Conservation (phyloP, 2,329 filamentous ascomycete species). For the Pseudocercospora musae region DNA sequence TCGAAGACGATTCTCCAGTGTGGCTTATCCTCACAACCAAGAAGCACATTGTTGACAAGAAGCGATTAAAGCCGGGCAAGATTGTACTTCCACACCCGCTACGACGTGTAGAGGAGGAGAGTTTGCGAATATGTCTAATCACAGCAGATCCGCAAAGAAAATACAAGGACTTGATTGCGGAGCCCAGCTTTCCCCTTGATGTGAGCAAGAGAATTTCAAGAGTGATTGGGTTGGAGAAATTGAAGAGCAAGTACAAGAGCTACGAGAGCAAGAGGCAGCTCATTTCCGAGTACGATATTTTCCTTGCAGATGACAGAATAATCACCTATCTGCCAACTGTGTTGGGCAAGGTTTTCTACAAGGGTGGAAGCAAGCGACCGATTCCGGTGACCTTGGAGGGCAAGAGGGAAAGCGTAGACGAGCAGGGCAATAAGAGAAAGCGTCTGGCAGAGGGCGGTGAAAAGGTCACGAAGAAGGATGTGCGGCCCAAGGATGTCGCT, state of each 20-base stretch:
- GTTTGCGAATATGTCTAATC: constrained; percentile 77
- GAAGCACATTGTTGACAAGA: constrained; percentile 68
- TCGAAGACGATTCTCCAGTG: constrained; percentile 52
- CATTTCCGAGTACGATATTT: constrained; percentile 81
- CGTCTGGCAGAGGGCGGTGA: constrained; percentile 41
- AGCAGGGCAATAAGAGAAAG: constrained; percentile 52
- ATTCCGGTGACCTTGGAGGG: constrained; percentile 74
- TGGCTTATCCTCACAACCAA: constrained; percentile 64
- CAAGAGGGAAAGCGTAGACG: constrained; percentile 44
- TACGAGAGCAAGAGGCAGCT: constrained; percentile 87
- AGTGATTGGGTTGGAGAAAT: constrained; percentile 77
- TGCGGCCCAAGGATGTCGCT: constrained; percentile 64
- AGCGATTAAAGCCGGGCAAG: constrained; percentile 77
- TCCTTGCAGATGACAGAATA: constrained; percentile 88
- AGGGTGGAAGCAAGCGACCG: constrained; percentile 75
- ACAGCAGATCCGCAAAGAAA: constrained; percentile 76
- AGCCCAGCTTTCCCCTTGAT: constrained; percentile 56
- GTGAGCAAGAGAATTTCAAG: constrained; percentile 49
- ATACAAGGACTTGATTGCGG: constrained; percentile 84
- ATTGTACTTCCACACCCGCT: constrained; percentile 56
- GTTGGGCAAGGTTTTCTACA: constrained; percentile 92
- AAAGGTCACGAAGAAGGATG: constrained; percentile 45
- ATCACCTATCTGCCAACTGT: constrained; percentile 66
- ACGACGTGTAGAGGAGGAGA: constrained; percentile 52
- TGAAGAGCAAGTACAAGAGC: constrained; percentile 84